Percentiles rank a stretch among this genome's conserved stretches.
These are phyloP conservation scores for Barnettozyma californica DNA, from an alignment of 805 yeast species.

Conservation along the genomic window DNA sequence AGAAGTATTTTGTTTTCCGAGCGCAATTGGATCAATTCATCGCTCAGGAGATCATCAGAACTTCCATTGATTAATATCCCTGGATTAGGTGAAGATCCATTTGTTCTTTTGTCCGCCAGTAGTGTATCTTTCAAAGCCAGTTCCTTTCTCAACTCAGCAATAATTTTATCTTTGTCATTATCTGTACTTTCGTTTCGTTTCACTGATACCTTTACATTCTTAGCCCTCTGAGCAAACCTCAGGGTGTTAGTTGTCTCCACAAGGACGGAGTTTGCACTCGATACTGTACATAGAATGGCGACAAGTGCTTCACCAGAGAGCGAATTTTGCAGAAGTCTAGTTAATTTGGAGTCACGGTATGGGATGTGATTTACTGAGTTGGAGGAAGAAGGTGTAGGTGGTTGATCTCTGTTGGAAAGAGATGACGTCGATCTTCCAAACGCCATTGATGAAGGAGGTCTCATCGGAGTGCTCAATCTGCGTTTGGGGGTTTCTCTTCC, in stretches of 20 bases:
- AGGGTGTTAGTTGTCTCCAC: constrained; percentile 83
- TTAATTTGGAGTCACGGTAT: constrained; percentile 87
- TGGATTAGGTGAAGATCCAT: not conserved
- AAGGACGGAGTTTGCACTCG: constrained; percentile 28
- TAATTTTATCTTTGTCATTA: constrained; percentile 43
- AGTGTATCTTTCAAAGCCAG: constrained; percentile 49
- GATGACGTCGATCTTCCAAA: constrained; percentile 2
- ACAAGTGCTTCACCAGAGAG: constrained; percentile 82
- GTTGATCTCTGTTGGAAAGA: not conserved
- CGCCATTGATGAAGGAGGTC: constrained; percentile 2
- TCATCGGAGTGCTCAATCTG: not conserved
- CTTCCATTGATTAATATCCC: not conserved
- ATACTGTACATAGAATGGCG: constrained; percentile 78
- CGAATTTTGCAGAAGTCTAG: constrained; percentile 88
- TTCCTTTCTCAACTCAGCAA: constrained; percentile 52
- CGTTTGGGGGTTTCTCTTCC: constrained; percentile 1
- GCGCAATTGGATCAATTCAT: constrained; percentile 38
- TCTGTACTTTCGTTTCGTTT: constrained; percentile 38
- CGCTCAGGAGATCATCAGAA: constrained; percentile 6
- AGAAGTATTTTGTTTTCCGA: constrained; percentile 62
- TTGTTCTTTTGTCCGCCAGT: constrained; percentile 24
- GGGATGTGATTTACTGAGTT: constrained; percentile 62
- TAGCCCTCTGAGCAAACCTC: constrained; percentile 90
- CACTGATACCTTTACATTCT: constrained; percentile 71
- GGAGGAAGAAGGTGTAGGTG: not conserved